These are phyloP conservation scores for Colletotrichum sp. DNA, from an alignment of 2,329 filamentous ascomycete genomes.

Conservation along the genomic window DNA sequence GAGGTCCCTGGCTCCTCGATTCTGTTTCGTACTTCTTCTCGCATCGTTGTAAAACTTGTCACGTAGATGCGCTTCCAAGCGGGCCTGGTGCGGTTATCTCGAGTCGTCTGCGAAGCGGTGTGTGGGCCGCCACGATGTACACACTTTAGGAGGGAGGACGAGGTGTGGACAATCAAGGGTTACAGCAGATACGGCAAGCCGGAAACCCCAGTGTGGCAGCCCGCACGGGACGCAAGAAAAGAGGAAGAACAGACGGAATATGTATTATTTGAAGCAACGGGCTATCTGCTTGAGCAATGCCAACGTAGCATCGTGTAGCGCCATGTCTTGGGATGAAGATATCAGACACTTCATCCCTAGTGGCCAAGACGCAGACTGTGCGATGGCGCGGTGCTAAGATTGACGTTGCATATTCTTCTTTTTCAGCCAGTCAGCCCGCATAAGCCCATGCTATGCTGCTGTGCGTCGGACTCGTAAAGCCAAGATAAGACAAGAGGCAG, in stretches of 20 bases:
- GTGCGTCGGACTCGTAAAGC: neutral
- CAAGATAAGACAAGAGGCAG: neutral
- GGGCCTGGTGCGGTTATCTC: neutral
- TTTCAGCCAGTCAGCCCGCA: neutral
- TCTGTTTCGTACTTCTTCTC: neutral
- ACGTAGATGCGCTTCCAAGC: neutral
- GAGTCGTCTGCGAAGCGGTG: neutral
- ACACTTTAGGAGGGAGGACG: neutral
- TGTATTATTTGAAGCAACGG: neutral
- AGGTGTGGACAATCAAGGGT: neutral
- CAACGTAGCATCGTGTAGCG: neutral
- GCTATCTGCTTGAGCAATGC: neutral
- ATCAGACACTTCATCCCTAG: neutral
- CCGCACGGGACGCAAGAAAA: neutral
- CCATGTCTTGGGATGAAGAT: conserved; percentile 3
- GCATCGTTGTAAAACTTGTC: neutral
- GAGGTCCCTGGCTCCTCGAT: neutral
- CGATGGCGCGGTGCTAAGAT: neutral
- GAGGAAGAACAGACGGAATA: neutral
- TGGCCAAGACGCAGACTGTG: neutral
- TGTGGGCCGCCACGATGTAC: neutral
- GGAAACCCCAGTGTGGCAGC: neutral
- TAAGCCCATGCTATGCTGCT: neutral
- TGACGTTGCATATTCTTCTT: neutral
- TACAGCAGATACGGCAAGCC: neutral